Evolutionary conservation across 106 monocot species (phyloP).

Genomic region (Posidonia australis): DNA sequence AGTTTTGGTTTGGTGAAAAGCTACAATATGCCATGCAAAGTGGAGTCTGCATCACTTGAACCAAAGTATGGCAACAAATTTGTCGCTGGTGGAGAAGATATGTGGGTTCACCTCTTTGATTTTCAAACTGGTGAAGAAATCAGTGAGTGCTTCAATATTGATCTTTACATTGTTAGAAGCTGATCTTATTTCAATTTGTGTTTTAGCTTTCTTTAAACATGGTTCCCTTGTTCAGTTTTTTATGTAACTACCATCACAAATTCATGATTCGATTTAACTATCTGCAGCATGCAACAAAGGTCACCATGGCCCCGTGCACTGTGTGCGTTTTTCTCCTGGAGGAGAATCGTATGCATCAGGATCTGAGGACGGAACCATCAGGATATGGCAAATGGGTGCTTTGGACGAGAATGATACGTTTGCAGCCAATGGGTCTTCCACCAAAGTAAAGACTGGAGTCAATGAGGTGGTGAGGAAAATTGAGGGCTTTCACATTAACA

Average conservation of each 20-base stretch:
- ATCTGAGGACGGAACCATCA: conserved; percentile 94
- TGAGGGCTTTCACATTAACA: conserved; percentile 44
- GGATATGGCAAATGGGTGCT: conserved; percentile 73
- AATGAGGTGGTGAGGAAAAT: conserved; percentile 51
- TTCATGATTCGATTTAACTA: neutral
- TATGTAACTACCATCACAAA: neutral
- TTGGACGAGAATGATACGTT: conserved; percentile 33
- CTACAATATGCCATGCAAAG: conserved; percentile 78
- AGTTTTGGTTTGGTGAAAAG: conserved; percentile 91
- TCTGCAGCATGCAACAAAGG: conserved; percentile 97
- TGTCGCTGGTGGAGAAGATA: conserved; percentile 91
- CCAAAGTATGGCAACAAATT: conserved; percentile 72
- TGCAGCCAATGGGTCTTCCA: conserved; percentile 20
- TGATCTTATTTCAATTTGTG: no score
- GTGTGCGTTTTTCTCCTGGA: conserved; percentile 79
- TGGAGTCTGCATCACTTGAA: conserved; percentile 93
- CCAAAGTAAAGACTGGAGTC: conserved; percentile 32
- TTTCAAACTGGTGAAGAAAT: conserved; percentile 85
- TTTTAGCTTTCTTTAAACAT: no score
- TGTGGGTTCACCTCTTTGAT: conserved; percentile 96
- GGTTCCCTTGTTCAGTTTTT: no score
- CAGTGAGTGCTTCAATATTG: conserved; percentile 25
- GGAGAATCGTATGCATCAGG: conserved; percentile 95
- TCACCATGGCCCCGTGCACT: conserved; percentile 93
- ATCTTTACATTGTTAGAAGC: neutral